Conservation (phyloP, 371 early-diverging fungal genomes). For the Funneliformis caledonium region DNA sequence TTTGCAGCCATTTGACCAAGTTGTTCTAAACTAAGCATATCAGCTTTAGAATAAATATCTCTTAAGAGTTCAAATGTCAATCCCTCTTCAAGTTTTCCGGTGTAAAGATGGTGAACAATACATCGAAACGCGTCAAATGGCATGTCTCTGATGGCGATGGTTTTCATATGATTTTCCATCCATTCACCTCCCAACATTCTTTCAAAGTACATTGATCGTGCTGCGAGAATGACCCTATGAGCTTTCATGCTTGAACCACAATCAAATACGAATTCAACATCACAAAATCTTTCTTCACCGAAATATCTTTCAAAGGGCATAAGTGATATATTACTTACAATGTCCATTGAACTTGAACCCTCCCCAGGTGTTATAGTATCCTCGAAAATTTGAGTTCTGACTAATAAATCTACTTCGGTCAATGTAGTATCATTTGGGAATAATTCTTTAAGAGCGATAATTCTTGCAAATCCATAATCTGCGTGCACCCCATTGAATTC, state of each 20-base stretch:
- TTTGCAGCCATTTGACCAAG: background rate
- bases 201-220: slow-evolving; percentile 31
- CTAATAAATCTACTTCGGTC: background rate
- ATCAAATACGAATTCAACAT: slow-evolving; percentile 26
- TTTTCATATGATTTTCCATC: slow-evolving; percentile 1
- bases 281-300: slow-evolving; percentile 17
- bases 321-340: background rate
- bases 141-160: slow-evolving; percentile 14
- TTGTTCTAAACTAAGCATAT: background rate
- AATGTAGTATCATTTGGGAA: background rate
- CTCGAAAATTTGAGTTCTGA: background rate
- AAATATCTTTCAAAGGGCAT: slow-evolving; percentile 3
- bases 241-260: slow-evolving; percentile 29
- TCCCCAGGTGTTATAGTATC: background rate
- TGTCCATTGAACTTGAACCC: slow-evolving; percentile 6
- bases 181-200: slow-evolving; percentile 12
- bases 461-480: slow-evolving; percentile 28
- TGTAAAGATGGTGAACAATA: slow-evolving; percentile 25
- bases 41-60: slow-evolving; percentile 2
- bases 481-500: slow-evolving; percentile 2
- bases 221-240: background rate
- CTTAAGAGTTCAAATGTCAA: background rate
- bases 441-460: slow-evolving; percentile 21
- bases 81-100: background rate
- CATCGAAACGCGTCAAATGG: slow-evolving; percentile 1